Evolutionary conservation across 2,329 filamentous ascomycete species (phyloP).

Genomic region (Cercospora canescens): DNA sequence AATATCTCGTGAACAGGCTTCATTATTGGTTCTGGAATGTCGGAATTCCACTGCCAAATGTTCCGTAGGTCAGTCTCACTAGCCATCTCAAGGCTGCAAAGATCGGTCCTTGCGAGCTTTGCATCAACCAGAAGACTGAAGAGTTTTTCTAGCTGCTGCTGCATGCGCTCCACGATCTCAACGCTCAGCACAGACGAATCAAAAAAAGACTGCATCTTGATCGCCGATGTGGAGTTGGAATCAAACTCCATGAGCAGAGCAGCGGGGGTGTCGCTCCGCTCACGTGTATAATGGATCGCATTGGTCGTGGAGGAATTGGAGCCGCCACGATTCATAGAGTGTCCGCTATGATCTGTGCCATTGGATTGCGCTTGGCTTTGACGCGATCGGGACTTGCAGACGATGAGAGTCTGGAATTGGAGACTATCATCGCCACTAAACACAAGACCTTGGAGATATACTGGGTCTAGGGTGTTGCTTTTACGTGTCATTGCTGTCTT

Average conservation of each 20-base stretch:
- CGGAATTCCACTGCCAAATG: constrained; percentile 23
- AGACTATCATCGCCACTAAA: background rate
- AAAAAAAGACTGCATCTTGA: background rate
- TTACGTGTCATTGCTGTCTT: background rate
- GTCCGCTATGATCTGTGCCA: background rate
- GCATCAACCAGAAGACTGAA: background rate
- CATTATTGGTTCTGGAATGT: constrained; percentile 12
- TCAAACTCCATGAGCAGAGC: background rate
- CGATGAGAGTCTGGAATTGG: background rate
- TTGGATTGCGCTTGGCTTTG: background rate
- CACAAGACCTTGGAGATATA: background rate
- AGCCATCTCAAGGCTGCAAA: background rate
- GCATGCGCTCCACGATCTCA: background rate
- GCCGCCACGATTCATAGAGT: background rate
- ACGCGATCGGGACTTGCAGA: background rate
- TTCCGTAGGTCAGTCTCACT: constrained; percentile 12
- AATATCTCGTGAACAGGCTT: constrained; percentile 28
- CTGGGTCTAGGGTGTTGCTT: background rate
- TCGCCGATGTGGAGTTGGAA: background rate
- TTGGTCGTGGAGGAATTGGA: background rate
- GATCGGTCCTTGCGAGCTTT: background rate
- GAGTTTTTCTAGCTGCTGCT: background rate
- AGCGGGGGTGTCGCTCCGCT: background rate
- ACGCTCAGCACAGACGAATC: background rate
- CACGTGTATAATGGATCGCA: background rate